A percentile compares a stretch with the other conserved stretches of the same genome.
phyloP scores from a whole-genome alignment of 805 yeast species.

The Saturnispora gosingensis region DNA sequence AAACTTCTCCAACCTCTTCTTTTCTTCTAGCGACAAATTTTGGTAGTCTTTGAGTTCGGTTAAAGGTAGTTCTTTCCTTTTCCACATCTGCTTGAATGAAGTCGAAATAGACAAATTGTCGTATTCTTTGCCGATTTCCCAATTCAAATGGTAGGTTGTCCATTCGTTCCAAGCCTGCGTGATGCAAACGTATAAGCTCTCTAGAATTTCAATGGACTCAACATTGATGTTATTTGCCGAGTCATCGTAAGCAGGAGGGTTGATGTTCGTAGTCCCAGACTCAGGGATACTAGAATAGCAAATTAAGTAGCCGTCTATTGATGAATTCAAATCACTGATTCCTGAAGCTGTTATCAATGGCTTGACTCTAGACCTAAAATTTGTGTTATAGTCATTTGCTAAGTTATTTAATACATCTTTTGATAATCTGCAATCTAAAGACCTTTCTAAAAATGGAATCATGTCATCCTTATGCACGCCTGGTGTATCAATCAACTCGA shows the following conservation, averaged over 20 bases:
- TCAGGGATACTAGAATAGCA: slow-evolving; percentile 63
- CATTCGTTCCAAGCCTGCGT: slow-evolving; percentile 71
- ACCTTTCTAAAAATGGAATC: slow-evolving; percentile 70
- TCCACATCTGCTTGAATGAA: slow-evolving; percentile 52
- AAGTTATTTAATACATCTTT: slow-evolving; percentile 50
- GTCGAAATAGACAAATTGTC: slow-evolving; percentile 55
- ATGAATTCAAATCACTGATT: slow-evolving; percentile 66
- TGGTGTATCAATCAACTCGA: slow-evolving; percentile 70
- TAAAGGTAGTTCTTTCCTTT: slow-evolving; percentile 22
- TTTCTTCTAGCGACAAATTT: neutral
- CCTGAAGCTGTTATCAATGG: slow-evolving; percentile 72
- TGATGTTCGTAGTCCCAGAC: slow-evolving; percentile 26
- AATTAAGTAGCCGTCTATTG: slow-evolving; percentile 64
- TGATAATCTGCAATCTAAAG: slow-evolving; percentile 53
- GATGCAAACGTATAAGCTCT: slow-evolving; percentile 46
- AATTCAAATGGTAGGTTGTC: slow-evolving; percentile 40
- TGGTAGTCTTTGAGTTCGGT: slow-evolving; percentile 1
- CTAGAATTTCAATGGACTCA: slow-evolving; percentile 27
- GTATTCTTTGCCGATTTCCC: slow-evolving; percentile 59
- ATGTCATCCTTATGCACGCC: slow-evolving; percentile 56
- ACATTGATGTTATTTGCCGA: neutral
- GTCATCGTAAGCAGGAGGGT: slow-evolving; percentile 14
- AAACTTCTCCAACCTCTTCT: slow-evolving; percentile 3
- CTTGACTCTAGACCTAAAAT: slow-evolving; percentile 35
- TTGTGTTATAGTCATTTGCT: slow-evolving; percentile 13